These are phyloP conservation scores for Crassisporium funariophilum DNA, from an alignment of 768 basidiomycete species.

Conservation along the genomic window DNA sequence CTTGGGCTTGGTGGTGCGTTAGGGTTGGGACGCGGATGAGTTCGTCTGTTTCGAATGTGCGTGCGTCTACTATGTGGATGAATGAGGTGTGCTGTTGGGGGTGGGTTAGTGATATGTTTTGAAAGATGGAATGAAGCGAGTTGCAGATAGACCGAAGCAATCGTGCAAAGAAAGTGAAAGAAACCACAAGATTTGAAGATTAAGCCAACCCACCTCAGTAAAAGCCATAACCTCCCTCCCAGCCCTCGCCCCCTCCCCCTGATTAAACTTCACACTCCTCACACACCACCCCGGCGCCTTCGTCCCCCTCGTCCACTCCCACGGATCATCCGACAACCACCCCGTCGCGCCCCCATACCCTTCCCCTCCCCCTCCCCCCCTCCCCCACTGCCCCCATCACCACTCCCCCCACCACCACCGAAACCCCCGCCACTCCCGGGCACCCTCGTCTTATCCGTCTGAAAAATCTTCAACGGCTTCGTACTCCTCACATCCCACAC, in stretches of 20 bases:
- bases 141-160: no score
- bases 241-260: conserved; percentile 46
- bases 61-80: conserved; percentile 84
- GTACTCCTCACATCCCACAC: conserved; percentile 84
- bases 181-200: background rate
- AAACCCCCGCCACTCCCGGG: background rate
- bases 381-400: conserved; percentile 6
- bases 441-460: conserved; percentile 50
- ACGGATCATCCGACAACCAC: conserved; percentile 64
- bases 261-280: conserved; percentile 78
- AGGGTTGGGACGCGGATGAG: conserved; percentile 57
- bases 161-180: background rate
- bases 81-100: conserved; percentile 85
- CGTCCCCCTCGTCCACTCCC: conserved; percentile 65
- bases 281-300: conserved; percentile 83
- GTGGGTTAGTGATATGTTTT: no score
- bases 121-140: no score
- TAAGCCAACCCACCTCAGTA: conserved; percentile 71
- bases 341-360: conserved; percentile 46
- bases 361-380: conserved; percentile 26
- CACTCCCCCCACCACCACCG: conserved; percentile 1
- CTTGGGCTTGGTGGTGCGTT: conserved; percentile 8
- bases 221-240: conserved; percentile 83
- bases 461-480: conserved; percentile 67
- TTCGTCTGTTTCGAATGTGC: conserved; percentile 81